Evolutionary conservation across 2,329 filamentous ascomycete genomes (phyloP), one percentile per base, ranked within the genome.

Genomic region (Sclerotinia glacialis): DNA sequence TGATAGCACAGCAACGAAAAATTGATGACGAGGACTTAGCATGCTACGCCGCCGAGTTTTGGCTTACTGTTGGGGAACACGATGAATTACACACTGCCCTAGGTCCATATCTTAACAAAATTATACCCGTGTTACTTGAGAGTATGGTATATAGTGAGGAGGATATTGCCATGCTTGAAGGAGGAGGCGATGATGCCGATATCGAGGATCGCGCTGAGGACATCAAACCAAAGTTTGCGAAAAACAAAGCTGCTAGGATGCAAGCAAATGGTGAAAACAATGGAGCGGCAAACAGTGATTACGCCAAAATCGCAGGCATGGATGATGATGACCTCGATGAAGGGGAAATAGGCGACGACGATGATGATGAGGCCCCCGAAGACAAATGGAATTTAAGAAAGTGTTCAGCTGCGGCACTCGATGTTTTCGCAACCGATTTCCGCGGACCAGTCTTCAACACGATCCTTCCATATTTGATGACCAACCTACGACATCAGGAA

Each of bases 121-220:
- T 98, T 70, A 89, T 99, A 40, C 95, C 95, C 0, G 90, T 97
- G 1, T 81, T 99, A 62, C 84, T 99, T 9, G 88, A 95, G 71
- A 96, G 92, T 76, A 99, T 99, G 94, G 88, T 98, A 1, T 99
- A 98, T 77, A 91, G 90, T 74, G 92, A 95, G 70, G 95, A 99
- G 72, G 95, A 98, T 71, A 95, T 97, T 72, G 84, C 91, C 44
- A 83, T 93, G 61, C 82, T 98, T 9, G 93, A 93, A 69, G 90
- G 88, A 12, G 92, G 92, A 69, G 91, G 89, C 26, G 90, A 94
- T 71, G 93, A 98, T 76, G 95, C 95, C 53, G 93, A 98, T 21
- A 85, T 92, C 69, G 94, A 99, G 56, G 95, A 99, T 77, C 87
- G 90, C 23, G 87, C 87, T 54, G 87, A 99, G 78, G 95, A 99